phyloP scores from a whole-genome alignment of 1,284 basidiomycete species.

The Ustilago esculenta region DNA sequence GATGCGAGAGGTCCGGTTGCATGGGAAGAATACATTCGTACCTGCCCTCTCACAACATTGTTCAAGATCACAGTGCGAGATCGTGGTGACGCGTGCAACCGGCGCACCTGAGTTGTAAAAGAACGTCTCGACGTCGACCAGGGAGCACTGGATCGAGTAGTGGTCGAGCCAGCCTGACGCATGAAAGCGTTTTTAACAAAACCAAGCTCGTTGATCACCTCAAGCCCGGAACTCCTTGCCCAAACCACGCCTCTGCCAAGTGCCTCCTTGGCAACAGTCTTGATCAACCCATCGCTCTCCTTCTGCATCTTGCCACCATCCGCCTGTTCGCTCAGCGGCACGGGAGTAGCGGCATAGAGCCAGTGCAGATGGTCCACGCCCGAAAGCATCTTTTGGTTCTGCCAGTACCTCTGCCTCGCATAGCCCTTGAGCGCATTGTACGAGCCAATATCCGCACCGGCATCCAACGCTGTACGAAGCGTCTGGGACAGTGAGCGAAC shows the following conservation, averaged over 20 bases:
- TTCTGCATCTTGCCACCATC: constrained; percentile 34
- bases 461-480: constrained; percentile 31
- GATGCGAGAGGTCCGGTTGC: constrained; percentile 32
- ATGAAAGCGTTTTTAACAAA: constrained; percentile 59
- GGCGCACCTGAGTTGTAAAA: constrained; percentile 2
- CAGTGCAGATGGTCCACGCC: constrained; percentile 64
- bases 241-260: constrained; percentile 52
- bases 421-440: constrained; percentile 57
- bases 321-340: constrained; percentile 26
- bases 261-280: constrained; percentile 33
- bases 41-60: background rate
- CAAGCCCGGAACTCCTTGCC: constrained; percentile 62
- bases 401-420: constrained; percentile 57
- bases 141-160: constrained; percentile 4
- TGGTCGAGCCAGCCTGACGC: constrained; percentile 47
- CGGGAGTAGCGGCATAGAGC: constrained; percentile 53
- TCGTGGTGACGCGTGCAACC: constrained; percentile 2
- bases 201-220: constrained; percentile 63
- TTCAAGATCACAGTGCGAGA: background rate
- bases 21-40: constrained; percentile 21
- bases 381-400: constrained; percentile 63
- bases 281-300: constrained; percentile 34
- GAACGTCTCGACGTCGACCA: constrained; percentile 12
- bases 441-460: constrained; percentile 60
- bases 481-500: constrained; percentile 66